Conservation (phyloP, 1,139 yeast species). For the Scheffersomyces segobiensis region DNA sequence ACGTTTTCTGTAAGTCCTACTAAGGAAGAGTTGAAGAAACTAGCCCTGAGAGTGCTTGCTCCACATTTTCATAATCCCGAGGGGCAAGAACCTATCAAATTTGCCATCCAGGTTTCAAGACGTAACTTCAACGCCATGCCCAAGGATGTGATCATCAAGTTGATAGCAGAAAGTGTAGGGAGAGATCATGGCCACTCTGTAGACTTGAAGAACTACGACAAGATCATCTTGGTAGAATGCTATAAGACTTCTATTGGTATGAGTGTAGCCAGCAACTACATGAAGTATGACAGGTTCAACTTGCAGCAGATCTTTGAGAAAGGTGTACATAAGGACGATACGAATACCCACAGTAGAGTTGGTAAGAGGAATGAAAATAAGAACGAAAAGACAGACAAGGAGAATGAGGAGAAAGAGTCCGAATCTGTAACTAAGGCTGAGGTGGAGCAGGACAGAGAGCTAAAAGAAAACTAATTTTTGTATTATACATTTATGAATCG, state of each 20-base stretch:
- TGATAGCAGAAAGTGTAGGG: conserved; percentile 74
- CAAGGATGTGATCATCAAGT: conserved; percentile 66
- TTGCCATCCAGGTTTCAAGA: conserved; percentile 79
- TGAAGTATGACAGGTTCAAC: conserved; percentile 55
- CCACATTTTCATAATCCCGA: conserved; percentile 66
- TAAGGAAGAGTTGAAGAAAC: conserved; percentile 60
- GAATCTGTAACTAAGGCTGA: conserved; percentile 1
- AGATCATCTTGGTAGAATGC: conserved; percentile 80
- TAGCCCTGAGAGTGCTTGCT: conserved; percentile 56
- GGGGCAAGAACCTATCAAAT: conserved; percentile 54
- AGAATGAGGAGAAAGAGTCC: conserved; percentile 2
- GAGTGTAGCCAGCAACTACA: conserved; percentile 72
- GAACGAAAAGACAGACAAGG: conserved; percentile 2
- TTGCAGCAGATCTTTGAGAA: conserved; percentile 64
- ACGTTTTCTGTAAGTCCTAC: conserved; percentile 74
- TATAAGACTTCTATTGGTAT: conserved; percentile 82
- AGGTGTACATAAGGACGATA: conserved; percentile 21
- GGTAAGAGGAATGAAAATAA: conserved; percentile 2
- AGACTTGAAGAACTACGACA: conserved; percentile 78
- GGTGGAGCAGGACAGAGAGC: conserved; percentile 4
- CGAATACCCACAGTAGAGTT: conserved; percentile 13
- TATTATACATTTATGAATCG: neutral
- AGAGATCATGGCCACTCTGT: conserved; percentile 71
- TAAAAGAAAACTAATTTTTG: conserved; percentile 2
- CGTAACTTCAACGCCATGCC: conserved; percentile 76